Conservation (phyloP, 2,329 filamentous ascomycete species). For the Stagonosporopsis cucurbitacearum region DNA sequence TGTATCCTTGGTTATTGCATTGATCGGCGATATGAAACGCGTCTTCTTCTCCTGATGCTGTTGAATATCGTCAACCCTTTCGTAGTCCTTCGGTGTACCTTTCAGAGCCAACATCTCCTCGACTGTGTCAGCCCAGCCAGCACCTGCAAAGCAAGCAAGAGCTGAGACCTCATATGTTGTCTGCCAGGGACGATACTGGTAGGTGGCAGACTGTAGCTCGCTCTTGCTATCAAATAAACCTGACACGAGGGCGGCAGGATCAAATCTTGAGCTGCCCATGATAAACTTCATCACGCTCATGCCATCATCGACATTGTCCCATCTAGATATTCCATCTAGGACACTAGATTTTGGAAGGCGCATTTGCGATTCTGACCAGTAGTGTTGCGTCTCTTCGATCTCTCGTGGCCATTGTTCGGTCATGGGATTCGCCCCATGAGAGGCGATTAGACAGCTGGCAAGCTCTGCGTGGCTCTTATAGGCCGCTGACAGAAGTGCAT, state of each 20-base stretch:
- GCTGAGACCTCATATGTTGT: conserved; percentile 27
- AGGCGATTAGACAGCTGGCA: conserved; percentile 18
- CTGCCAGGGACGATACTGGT: conserved; percentile 24
- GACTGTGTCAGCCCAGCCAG: conserved; percentile 29
- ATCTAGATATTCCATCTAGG: conserved; percentile 25
- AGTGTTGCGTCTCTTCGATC: conserved; percentile 26
- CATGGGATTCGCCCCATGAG: conserved; percentile 27
- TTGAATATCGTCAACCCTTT: conserved; percentile 26
- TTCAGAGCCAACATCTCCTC: conserved; percentile 26
- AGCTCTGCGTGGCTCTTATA: conserved; percentile 29
- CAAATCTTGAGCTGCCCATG: conserved; percentile 23
- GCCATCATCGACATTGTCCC: conserved; percentile 24
- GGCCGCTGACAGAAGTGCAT: conserved; percentile 21
- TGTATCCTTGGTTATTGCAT: conserved; percentile 28
- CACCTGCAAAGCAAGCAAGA: conserved; percentile 23
- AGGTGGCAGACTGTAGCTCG: conserved; percentile 22
- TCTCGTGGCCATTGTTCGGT: conserved; percentile 29
- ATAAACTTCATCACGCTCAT: conserved; percentile 23
- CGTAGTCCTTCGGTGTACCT: conserved; percentile 18
- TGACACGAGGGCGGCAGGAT: conserved; percentile 20
- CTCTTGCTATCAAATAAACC: conserved; percentile 29
- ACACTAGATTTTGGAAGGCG: conserved; percentile 27
- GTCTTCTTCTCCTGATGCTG: conserved; percentile 28
- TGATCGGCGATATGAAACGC: conserved; percentile 23
- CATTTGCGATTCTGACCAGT: conserved; percentile 24